Evolutionary conservation across 495 filamentous ascomycete genomes (phyloP).

Genomic region (Aspergillus indologenus): DNA sequence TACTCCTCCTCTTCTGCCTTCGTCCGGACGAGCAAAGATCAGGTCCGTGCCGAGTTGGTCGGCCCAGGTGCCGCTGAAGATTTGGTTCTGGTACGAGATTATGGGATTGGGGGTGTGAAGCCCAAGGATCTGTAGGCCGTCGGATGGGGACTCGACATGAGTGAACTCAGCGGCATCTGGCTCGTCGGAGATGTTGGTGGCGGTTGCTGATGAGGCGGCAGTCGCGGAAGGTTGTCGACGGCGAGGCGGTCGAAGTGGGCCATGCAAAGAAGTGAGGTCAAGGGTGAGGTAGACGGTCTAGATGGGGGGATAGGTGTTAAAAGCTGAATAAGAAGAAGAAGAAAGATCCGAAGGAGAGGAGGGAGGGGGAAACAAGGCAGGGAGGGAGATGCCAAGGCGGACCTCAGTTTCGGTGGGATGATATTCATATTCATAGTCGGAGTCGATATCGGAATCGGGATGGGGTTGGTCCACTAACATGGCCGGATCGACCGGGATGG

Average conservation of each 20-base stretch:
- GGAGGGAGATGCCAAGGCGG: background rate
- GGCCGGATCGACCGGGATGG: constrained; percentile 24
- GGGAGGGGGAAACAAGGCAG: background rate
- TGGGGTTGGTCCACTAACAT: constrained; percentile 15
- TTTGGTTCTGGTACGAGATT: constrained; percentile 67
- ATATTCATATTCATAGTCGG: constrained; percentile 65
- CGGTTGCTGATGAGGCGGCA: background rate
- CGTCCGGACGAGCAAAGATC: constrained; percentile 56
- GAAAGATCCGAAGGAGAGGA: background rate
- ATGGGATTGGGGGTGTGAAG: constrained; percentile 71
- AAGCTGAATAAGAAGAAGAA: constrained; percentile 5
- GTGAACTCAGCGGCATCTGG: constrained; percentile 22
- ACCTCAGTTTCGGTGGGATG: constrained; percentile 57
- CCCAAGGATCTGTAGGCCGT: constrained; percentile 73
- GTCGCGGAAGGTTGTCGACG: constrained; percentile 24
- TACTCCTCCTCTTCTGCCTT: background rate
- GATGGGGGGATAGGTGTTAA: background rate
- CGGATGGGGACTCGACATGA: constrained; percentile 20
- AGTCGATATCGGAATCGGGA: constrained; percentile 13
- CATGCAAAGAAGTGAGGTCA: constrained; percentile 48
- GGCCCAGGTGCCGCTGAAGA: constrained; percentile 75
- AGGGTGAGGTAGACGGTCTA: constrained; percentile 56
- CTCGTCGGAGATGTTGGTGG: constrained; percentile 8
- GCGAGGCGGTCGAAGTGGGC: constrained; percentile 34
- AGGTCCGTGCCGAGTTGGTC: constrained; percentile 78